A percentile compares a stretch with the other conserved stretches of the same genome.
These are phyloP conservation scores for Nannizziopsis arthrosporioides DNA, from an alignment of 2,329 filamentous ascomycete species.

Conservation along the genomic window DNA sequence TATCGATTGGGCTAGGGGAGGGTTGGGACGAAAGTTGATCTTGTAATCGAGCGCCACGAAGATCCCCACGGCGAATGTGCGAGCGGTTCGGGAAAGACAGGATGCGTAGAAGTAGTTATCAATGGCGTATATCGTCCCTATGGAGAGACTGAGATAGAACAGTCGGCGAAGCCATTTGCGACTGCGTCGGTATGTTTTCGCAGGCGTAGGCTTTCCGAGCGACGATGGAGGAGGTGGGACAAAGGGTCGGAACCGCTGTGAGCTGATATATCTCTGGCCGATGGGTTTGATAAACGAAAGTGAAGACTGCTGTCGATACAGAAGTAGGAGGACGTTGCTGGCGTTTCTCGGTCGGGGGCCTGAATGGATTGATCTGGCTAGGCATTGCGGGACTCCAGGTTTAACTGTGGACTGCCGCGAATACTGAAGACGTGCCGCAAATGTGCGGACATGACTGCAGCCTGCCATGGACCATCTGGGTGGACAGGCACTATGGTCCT, in stretches of 20 bases:
- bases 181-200: conserved; percentile 58
- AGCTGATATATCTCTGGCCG: conserved; percentile 4
- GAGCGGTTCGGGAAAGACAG: conserved; percentile 62
- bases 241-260: conserved; percentile 37
- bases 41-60: conserved; percentile 88
- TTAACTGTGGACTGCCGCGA: background rate
- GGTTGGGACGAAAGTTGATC: conserved; percentile 78
- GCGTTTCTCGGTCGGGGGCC: background rate
- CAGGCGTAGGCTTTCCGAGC: conserved; percentile 58
- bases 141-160: conserved; percentile 47
- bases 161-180: conserved; percentile 69
- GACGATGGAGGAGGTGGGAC: conserved; percentile 67
- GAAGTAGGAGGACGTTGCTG: background rate
- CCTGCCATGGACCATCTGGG: conserved; percentile 2
- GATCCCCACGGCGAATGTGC: conserved; percentile 69
- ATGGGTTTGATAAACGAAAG: background rate
- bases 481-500: no score
- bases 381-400: background rate
- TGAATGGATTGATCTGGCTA: background rate
- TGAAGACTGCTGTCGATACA: background rate
- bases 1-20: conserved; percentile 60
- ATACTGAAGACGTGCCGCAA: background rate
- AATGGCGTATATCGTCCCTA: conserved; percentile 52
- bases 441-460: conserved; percentile 7
- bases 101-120: conserved; percentile 70